Evolutionary conservation across 768 basidiomycete species (phyloP).

Genomic region (Pisolithus sp.): DNA sequence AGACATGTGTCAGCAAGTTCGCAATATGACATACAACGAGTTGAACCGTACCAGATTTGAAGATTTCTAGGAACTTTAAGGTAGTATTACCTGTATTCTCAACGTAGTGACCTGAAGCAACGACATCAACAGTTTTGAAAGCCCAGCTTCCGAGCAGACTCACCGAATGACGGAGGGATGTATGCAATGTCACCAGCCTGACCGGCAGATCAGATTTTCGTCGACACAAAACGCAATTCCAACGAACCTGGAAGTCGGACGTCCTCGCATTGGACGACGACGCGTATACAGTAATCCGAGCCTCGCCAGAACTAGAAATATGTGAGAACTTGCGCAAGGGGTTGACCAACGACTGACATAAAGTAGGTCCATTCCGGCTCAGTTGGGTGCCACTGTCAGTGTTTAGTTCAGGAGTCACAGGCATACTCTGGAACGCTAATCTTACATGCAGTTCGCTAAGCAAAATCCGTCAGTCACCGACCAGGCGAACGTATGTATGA

Average conservation of each 20-base stretch:
- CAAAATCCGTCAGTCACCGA: background rate
- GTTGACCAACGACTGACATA: constrained; percentile 21
- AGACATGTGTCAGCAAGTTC: background rate
- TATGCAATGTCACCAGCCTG: constrained; percentile 26
- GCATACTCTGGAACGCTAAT: background rate
- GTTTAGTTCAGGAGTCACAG: background rate
- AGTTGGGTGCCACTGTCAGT: constrained; percentile 44
- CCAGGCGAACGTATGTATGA: background rate
- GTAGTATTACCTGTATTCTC: constrained; percentile 61
- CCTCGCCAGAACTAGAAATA: constrained; percentile 29
- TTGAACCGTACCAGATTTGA: constrained; percentile 39
- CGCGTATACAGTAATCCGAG: constrained; percentile 39
- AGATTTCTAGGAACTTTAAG: constrained; percentile 55
- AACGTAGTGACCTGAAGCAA: constrained; percentile 50
- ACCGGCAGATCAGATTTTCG: constrained; percentile 8
- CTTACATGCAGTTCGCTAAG: constrained; percentile 42
- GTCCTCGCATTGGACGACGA: constrained; percentile 35
- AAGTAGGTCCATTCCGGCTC: constrained; percentile 43
- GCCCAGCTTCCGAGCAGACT: background rate
- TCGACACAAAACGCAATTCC: background rate
- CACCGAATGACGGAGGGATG: constrained; percentile 19
- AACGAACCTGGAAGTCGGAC: constrained; percentile 37
- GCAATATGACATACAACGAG: too few species aligned
- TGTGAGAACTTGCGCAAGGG: background rate
- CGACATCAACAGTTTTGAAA: background rate